phyloP scores from a whole-genome alignment of 352 stramenopile genomes.

The Blastocystis sp. region DNA sequence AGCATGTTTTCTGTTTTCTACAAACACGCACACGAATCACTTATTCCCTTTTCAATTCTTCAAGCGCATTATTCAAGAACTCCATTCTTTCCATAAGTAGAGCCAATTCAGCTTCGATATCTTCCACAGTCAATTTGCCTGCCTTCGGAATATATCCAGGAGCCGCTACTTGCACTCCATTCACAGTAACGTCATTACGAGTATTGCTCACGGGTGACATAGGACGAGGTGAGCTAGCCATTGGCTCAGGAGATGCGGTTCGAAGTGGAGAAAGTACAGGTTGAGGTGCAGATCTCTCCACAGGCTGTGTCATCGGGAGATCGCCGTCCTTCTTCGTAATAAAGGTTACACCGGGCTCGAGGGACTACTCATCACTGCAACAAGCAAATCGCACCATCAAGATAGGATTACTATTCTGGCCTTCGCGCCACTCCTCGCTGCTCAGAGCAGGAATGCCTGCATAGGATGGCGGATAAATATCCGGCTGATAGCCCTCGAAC shows the following conservation, averaged over 20 bases:
- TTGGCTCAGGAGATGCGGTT: neutral
- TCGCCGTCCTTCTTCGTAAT: neutral
- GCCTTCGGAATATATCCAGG: slow-evolving; percentile 56
- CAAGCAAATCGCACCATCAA: neutral
- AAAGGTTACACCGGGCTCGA: slow-evolving; percentile 12
- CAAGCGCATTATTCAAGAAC: slow-evolving; percentile 51
- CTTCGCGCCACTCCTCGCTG: slow-evolving; percentile 87
- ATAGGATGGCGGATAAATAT: slow-evolving; percentile 95
- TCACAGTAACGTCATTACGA: neutral
- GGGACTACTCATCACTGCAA: neutral
- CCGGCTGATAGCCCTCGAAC: slow-evolving; percentile 96
- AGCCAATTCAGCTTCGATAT: slow-evolving; percentile 47
- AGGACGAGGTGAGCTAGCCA: neutral
- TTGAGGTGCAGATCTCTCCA: neutral
- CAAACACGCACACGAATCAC: neutral
- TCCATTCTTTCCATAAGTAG: slow-evolving; percentile 51
- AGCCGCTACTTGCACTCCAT: slow-evolving; percentile 4
- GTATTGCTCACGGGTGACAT: neutral
- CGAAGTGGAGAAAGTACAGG: neutral
- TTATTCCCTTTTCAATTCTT: slow-evolving; percentile 41
- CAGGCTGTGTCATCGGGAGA: neutral
- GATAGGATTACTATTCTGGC: slow-evolving; percentile 77
- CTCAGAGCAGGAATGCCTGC: slow-evolving; percentile 85
- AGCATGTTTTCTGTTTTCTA: slow-evolving; percentile 5
- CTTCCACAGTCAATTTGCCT: slow-evolving; percentile 28